phyloP scores from a whole-genome alignment of 345 rosid genomes.

The Aquilaria malaccensis region DNA sequence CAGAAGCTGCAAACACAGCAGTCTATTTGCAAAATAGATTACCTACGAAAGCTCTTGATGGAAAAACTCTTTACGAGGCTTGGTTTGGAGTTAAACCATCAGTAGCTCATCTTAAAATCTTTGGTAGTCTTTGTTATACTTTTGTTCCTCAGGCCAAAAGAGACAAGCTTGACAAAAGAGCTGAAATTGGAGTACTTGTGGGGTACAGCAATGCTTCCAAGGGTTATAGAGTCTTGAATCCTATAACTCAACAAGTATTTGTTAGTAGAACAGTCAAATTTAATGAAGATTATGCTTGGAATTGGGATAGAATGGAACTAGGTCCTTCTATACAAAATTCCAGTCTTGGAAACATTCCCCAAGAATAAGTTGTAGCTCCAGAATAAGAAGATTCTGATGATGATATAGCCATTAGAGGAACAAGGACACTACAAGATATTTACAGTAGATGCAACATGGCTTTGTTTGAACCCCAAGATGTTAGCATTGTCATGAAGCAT shows the following conservation, averaged over 20 bases:
- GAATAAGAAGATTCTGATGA: not conserved
- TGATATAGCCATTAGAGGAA: not conserved
- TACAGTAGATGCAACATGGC: no score
- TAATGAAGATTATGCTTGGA: not conserved
- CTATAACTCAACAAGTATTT: not conserved
- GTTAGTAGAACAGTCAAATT: not conserved
- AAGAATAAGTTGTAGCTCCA: not conserved
- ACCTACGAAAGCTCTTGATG: not conserved
- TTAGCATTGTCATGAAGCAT: no score
- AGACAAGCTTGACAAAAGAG: no score
- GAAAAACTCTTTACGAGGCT: not conserved
- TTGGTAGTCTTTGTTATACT: no score
- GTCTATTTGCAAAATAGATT: not conserved
- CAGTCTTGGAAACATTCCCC: not conserved
- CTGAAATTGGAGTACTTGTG: no score
- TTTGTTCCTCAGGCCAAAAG: no score
- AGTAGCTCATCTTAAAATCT: not conserved
- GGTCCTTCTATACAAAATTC: not conserved
- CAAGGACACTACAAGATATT: no score
- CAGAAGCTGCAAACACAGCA: not conserved
- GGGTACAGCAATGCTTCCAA: no score
- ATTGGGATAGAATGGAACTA: not conserved
- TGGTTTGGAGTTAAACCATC: not conserved
- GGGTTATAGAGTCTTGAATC: no score
- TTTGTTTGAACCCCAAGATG: no score